Evolutionary conservation across 2,329 filamentous ascomycete genomes (phyloP).

Genomic region (Raffaelea ambrosiae): DNA sequence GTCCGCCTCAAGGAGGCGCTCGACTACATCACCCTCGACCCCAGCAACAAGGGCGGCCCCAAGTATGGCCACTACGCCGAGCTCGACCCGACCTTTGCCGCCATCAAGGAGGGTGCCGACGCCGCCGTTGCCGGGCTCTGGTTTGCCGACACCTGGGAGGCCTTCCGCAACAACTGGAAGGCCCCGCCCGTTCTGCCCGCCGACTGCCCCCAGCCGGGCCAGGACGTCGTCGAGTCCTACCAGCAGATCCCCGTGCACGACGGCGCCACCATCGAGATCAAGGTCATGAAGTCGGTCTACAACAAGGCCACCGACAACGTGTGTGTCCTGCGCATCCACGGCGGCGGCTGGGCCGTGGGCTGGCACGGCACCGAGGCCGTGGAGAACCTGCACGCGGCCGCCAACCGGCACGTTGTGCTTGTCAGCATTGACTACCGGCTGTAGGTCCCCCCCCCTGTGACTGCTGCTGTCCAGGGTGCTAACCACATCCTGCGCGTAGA

Average conservation of each 20-base stretch:
- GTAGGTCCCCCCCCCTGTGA: background rate
- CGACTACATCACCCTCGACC: constrained; percentile 19
- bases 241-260: constrained; percentile 22
- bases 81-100: constrained; percentile 22
- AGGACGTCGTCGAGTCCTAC: constrained; percentile 19
- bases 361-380: constrained; percentile 24
- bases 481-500: no score
- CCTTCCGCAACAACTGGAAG: constrained; percentile 20
- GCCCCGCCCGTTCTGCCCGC: constrained; percentile 15
- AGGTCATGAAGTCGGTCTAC: constrained; percentile 18
- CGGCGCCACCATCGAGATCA: constrained; percentile 24
- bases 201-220: constrained; percentile 23
- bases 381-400: constrained; percentile 26
- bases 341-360: constrained; percentile 27
- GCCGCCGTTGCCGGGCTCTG: constrained; percentile 19
- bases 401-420: constrained; percentile 23
- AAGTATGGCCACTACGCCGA: constrained; percentile 25
- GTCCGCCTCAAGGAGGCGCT: constrained; percentile 16
- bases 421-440: constrained; percentile 28
- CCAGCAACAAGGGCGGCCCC: constrained; percentile 20
- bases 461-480: no score
- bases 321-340: constrained; percentile 23
- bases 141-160: constrained; percentile 17
- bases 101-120: constrained; percentile 17
- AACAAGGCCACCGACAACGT: constrained; percentile 15